Evolutionary conservation across 805 yeast species (phyloP).

Genomic region (Cephaloascus albidus): DNA sequence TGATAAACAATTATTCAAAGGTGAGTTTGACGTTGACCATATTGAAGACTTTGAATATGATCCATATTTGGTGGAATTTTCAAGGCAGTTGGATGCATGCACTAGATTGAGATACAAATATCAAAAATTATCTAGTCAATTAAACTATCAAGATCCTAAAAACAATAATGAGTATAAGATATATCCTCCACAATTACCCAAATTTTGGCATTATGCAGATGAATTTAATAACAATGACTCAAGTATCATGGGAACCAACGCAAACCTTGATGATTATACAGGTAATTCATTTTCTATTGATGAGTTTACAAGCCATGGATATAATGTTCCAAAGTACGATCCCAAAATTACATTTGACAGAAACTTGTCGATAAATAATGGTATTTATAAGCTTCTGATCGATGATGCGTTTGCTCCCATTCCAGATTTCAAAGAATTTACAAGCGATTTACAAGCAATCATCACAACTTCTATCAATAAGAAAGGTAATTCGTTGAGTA

Average conservation of each 20-base stretch:
- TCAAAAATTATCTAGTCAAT: not conserved
- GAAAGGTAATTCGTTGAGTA: conserved; percentile 4
- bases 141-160: not conserved
- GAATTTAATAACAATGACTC: conserved; percentile 11
- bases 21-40: conserved; percentile 7
- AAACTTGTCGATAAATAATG: not conserved
- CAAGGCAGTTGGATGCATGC: not conserved
- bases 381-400: not conserved
- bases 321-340: not conserved
- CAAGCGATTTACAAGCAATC: conserved; percentile 15
- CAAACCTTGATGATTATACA: conserved; percentile 9
- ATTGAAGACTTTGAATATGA: conserved; percentile 4
- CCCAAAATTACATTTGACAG: not conserved
- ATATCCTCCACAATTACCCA: conserved; percentile 12
- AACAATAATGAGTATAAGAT: not conserved
- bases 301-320: conserved; percentile 8
- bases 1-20: conserved; percentile 11
- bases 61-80: not conserved
- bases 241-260: not conserved
- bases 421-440: conserved; percentile 18
- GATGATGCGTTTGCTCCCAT: conserved; percentile 1
- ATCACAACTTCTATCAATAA: conserved; percentile 5
- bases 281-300: conserved; percentile 23
- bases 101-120: conserved; percentile 3
- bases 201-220: conserved; percentile 28